phyloP scores from a whole-genome alignment of 2,329 filamentous ascomycete genomes.

The Macrophomina phaseolina region DNA sequence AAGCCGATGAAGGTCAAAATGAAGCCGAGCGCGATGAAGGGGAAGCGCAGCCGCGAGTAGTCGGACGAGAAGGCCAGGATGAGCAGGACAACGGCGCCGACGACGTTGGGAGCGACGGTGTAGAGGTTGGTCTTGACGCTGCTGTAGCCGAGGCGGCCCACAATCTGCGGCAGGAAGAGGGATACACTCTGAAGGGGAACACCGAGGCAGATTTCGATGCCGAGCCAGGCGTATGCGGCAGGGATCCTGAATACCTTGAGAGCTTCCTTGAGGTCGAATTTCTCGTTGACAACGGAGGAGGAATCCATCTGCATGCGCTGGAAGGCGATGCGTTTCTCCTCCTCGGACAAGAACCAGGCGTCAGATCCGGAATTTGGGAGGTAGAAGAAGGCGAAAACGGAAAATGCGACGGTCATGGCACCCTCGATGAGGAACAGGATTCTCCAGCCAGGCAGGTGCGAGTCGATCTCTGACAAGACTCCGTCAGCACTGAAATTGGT shows the following conservation, averaged over 20 bases:
- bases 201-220: constrained; percentile 64
- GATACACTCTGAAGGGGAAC: constrained; percentile 63
- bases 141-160: constrained; percentile 57
- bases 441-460: constrained; percentile 63
- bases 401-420: constrained; percentile 62
- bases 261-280: constrained; percentile 59
- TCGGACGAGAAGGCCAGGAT: constrained; percentile 76
- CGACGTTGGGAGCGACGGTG: constrained; percentile 80
- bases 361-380: constrained; percentile 69
- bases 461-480: constrained; percentile 43
- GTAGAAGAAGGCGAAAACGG: constrained; percentile 71
- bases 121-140: constrained; percentile 77
- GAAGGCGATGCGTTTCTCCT: constrained; percentile 71
- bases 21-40: constrained; percentile 77
- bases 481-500: constrained; percentile 44
- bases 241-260: constrained; percentile 60
- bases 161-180: constrained; percentile 65
- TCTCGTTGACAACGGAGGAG: constrained; percentile 66
- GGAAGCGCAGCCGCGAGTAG: constrained; percentile 68
- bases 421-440: constrained; percentile 71
- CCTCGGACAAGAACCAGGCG: constrained; percentile 68
- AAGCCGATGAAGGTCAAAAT: constrained; percentile 77
- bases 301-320: constrained; percentile 78
- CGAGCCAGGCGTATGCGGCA: constrained; percentile 60
- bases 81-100: constrained; percentile 73